Evolutionary conservation across 371 early-diverging fungal genomes (phyloP), one percentile per base, ranked within the genome.

Genomic region (Mucor plumbeus): DNA sequence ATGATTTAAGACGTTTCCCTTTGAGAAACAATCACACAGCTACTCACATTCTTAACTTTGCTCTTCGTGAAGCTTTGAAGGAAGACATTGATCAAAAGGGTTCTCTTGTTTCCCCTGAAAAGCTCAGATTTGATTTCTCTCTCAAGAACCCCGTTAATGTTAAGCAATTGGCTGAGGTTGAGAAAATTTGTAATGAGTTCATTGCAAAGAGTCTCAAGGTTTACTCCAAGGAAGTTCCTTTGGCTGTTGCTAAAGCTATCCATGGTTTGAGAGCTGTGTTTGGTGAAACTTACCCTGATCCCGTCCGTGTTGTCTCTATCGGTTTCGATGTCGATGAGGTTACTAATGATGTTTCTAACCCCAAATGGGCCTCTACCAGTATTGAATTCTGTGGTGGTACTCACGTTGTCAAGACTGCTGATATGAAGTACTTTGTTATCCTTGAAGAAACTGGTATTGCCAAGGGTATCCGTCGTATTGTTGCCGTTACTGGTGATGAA

Each of bases 381-480:
- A 87, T 97, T 61, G 99, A 99, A 83, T 94, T 99, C 79, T 99
- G 99, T 80, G 99, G 99, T 76, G 99, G 99, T 71, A 99, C 99
- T 72, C 99, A 99, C 75, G 99, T 99, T 39, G 79, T 81, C 35
- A 90, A 92, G 83, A 98, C 99, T 7, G 85, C 90, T 14, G 97
- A 98, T 50, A 97, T 99, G 71, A 92, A 92, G 77, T 79, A 85
- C 53, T 90, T 99, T 72, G 89, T 90, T 60, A 90, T 99, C 64
- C 73, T 97, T 47, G 97, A 96, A 81, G 99, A 99, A 74, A 72
- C 87, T n/a, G 92, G 93, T 76, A 95, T 99, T 75, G 92, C 98
- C 77, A 97, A 97, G 88, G 99, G 98, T 69, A 92, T 97, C 62
- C 92, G 99, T 61, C 94, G 99, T 78, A 96, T 99, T 60, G 91